Evolutionary conservation across 75 land plant genomes (phyloP), one percentile per base, ranked within the genome.

Genomic region (Picea glauca): DNA sequence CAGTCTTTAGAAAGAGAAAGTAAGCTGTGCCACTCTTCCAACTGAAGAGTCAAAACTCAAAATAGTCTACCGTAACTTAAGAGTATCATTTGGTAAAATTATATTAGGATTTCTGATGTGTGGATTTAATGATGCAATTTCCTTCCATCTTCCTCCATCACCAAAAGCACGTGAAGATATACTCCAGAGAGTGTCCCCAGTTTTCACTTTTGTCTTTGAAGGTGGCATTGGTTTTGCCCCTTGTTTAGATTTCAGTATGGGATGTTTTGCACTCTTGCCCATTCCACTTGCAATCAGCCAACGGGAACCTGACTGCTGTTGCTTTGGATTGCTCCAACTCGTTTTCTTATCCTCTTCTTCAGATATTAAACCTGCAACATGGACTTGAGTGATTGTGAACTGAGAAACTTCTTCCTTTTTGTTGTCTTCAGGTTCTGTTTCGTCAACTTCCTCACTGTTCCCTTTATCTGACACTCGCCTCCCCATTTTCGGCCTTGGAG

Each of bases 201-300:
- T 79, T 46, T 85, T 81, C 23, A 72, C 90, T 57, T 79, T 88
- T 58, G 75, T 76, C n/a, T 85, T 81, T 13, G 66, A 40, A 18
- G 65, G 64, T 18, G 93, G 56, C 17, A 76, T 33, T 63, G 90
- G 62, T 67, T 90, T 87, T 2, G 85, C 13, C 23, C 50, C 85
- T 35, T 76, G 79, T 63, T 91, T 91, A 32, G 94, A 81, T 63
- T 85, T 89, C 82, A 91, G 76, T 32, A 89, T 56, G 1, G 96
- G 87, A 77, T 85, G 81, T 78, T 91, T 89, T 26, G 81, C 82
- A 72, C 50, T 81, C 82, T 93, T 94, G 60, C 93, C 92, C 98
- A 97, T 97, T 38, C 99, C 99, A 78, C 82, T 87, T 15, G 99
- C 99, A 78, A 97, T 78, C 79, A 97, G 84, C 99, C 99, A 97